phyloP scores from a whole-genome alignment of 352 stramenopile genomes.

The Blastocystis sp. region DNA sequence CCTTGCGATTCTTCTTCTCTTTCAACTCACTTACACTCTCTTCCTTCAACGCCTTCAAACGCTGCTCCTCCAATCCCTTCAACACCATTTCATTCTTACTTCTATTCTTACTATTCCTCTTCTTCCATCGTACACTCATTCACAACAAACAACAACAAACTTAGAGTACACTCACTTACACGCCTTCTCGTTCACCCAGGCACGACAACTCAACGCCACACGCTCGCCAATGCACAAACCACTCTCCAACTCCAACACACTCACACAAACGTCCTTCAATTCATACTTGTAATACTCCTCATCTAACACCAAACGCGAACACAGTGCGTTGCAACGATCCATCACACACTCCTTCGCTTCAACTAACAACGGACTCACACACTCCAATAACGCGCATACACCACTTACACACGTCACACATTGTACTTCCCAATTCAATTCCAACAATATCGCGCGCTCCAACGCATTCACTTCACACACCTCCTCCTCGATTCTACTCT shows the following conservation, averaged over 20 bases:
- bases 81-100: background rate
- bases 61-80: slow-evolving; percentile 17
- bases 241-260: background rate
- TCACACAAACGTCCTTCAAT: background rate
- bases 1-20: background rate
- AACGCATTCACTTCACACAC: background rate
- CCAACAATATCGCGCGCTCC: background rate
- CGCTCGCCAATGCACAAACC: background rate
- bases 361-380: background rate
- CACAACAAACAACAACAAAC: background rate
- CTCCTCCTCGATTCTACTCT: background rate
- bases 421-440: background rate
- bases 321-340: background rate
- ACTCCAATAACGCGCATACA: background rate
- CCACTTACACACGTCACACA: background rate
- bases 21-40: background rate
- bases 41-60: background rate
- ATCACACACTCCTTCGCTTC: background rate
- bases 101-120: too few relatives aligned
- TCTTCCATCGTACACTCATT: background rate
- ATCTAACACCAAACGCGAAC: background rate
- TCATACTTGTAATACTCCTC: background rate
- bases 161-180: background rate
- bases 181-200: background rate
- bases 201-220: background rate